Conservation (phyloP, 352 stramenopile genomes). For the Phytophthora idaei region DNA sequence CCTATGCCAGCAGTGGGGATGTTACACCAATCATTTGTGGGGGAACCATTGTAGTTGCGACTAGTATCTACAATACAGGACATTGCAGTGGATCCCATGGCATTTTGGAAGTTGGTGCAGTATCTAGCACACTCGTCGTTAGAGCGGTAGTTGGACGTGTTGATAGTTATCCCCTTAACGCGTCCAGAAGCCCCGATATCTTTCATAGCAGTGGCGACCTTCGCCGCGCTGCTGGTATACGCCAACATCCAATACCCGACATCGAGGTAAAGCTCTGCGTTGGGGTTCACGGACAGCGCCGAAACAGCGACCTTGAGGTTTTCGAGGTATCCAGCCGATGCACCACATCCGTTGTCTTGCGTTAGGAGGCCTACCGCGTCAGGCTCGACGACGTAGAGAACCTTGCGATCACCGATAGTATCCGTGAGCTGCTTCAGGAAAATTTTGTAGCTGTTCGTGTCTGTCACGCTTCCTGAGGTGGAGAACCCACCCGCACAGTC, state of each 20-base stretch:
- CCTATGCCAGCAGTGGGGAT: slow-evolving; percentile 61
- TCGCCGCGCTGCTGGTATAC: slow-evolving; percentile 17
- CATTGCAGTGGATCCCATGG: slow-evolving; percentile 40
- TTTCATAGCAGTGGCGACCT: slow-evolving; percentile 45
- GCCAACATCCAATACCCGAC: slow-evolving; percentile 68
- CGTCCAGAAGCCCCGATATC: slow-evolving; percentile 37
- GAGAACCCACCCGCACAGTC: slow-evolving; percentile 65
- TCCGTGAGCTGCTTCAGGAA: slow-evolving; percentile 54
- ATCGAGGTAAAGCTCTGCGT: slow-evolving; percentile 75
- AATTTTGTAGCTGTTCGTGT: slow-evolving; percentile 41
- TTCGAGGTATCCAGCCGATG: slow-evolving; percentile 49
- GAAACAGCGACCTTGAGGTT: slow-evolving; percentile 61
- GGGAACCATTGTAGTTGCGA: slow-evolving; percentile 62
- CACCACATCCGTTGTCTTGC: slow-evolving; percentile 39
- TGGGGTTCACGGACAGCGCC: slow-evolving; percentile 55
- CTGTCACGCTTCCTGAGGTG: slow-evolving; percentile 39
- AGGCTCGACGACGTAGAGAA: slow-evolving; percentile 69
- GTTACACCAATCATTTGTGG: slow-evolving; percentile 67
- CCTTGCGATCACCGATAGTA: slow-evolving; percentile 54
- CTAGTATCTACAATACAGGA: slow-evolving; percentile 70
- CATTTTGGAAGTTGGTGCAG: slow-evolving; percentile 61
- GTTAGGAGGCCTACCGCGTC: slow-evolving; percentile 61
- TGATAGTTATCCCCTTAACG: slow-evolving; percentile 73
- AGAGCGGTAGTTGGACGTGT: slow-evolving; percentile 78
- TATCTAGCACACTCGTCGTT: slow-evolving; percentile 51